Base-by-base conservation (phyloP, 306 rosid species). In the Crataegus laevigata region DNA sequence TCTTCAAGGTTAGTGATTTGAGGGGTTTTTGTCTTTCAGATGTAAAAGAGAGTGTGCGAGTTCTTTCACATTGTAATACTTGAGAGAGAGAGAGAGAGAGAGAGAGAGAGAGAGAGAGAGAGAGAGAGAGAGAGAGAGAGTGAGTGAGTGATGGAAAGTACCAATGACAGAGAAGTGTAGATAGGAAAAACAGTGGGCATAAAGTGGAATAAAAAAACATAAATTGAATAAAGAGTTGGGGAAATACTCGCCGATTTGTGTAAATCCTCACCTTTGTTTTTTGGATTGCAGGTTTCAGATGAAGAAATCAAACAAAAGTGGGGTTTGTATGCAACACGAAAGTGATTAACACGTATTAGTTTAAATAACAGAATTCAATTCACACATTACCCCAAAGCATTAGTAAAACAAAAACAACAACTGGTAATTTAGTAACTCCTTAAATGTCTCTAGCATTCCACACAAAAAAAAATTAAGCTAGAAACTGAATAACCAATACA, bases 11-110 rank as follows among this genome's bases (percentile, higher is more conserved):
- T 10, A 57, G 34, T 40, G 29, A 4, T 29, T 60, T 21, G 30
- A 24, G 59, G 58, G 80, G 58, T 55, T 51, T 58, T 55, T 21
- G 21, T 32, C 25, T 40, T 40, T 81, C 87, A 86, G 90, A 86
- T 86, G 84, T 86, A 63, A 2, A 2, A 43, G 77, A 30, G 43
- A 26, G 62, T 5, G 65, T n/a, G 79, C 14, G 25, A 65, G 51
- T 5, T 73, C 58, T 58, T 73, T 58, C 43, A 36, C 79, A 69
- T 71, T 64, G 59, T 22, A 21, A 25, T 21, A 15, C 43, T 19
- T 38, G 74, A 42, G 78, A 79, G 75, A 22, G 72, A 26, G 51
- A 19, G 61, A 47, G 38, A 40, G 45, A 10, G 14, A 40, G 47
- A 8, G n/a, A n/a, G n/a, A n/a, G n/a, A n/a, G 42, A 40, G 10